Conservation (phyloP, 1,284 basidiomycete species). For the Hemileia vastatrix region DNA sequence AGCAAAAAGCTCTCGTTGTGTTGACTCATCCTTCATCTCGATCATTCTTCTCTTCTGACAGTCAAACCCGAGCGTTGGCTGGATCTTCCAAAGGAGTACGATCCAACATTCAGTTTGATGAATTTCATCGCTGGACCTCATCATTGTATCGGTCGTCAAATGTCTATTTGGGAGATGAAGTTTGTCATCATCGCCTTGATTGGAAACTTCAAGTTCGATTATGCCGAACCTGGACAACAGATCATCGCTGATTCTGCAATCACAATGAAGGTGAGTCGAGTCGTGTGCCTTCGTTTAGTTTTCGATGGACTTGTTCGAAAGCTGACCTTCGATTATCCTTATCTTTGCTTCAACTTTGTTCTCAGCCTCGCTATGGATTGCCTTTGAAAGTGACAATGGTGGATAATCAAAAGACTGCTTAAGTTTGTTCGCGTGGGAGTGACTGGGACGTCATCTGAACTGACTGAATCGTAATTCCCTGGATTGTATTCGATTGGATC, state of each 20-base stretch:
- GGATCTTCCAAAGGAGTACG: conserved; percentile 32
- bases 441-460: too few relatives aligned
- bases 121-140: conserved; percentile 36
- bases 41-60: background rate
- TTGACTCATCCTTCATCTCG: background rate
- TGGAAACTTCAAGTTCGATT: conserved; percentile 31
- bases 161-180: conserved; percentile 36
- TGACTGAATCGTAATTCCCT: too few relatives aligned
- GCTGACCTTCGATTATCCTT: too few relatives aligned
- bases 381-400: too few relatives aligned
- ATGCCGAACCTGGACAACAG: background rate
- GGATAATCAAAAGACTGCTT: too few relatives aligned
- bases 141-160: conserved; percentile 33
- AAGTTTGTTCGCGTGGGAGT: too few relatives aligned
- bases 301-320: background rate
- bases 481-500: too few relatives aligned
- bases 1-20: too few relatives aligned
- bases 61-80: conserved; percentile 34
- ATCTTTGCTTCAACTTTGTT: too few relatives aligned
- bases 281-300: background rate
- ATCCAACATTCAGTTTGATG: conserved; percentile 29
- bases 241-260: background rate
- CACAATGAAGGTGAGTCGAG: background rate
- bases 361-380: too few relatives aligned
- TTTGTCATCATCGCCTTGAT: conserved; percentile 30